phyloP scores from a whole-genome alignment of 805 yeast species.

The Saccharomycopsis sp. region DNA sequence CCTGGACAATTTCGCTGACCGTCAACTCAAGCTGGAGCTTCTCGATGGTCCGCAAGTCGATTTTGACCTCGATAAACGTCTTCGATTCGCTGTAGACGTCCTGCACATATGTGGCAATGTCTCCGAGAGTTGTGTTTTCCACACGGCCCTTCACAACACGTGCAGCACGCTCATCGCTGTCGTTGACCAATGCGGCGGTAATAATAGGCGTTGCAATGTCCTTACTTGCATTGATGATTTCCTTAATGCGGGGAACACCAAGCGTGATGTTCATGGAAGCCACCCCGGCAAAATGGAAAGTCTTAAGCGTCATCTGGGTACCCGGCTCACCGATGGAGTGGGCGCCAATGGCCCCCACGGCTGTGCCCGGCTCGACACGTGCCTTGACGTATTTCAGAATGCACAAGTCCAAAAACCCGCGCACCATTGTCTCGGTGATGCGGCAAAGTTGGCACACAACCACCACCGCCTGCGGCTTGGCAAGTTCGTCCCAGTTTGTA shows the following conservation, averaged over 20 bases:
- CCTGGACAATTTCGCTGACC: constrained; percentile 77
- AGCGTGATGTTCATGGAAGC: constrained; percentile 98
- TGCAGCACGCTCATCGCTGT: constrained; percentile 94
- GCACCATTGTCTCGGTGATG: constrained; percentile 54
- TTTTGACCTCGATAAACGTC: constrained; percentile 72
- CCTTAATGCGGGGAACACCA: constrained; percentile 99
- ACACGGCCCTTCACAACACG: constrained; percentile 97
- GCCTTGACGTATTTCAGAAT: constrained; percentile 79
- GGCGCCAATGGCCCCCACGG: constrained; percentile 99
- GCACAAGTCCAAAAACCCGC: constrained; percentile 66
- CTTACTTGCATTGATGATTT: constrained; percentile 95
- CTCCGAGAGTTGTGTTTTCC: constrained; percentile 83
- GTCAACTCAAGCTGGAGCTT: constrained; percentile 83
- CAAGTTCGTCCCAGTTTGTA: constrained; percentile 32
- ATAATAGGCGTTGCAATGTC: constrained; percentile 94
- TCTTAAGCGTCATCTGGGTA: constrained; percentile 94
- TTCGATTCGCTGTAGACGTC: constrained; percentile 82
- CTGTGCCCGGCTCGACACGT: constrained; percentile 97
- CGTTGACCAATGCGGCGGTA: constrained; percentile 87
- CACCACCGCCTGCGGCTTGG: constrained; percentile 21
- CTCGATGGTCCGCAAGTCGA: constrained; percentile 81
- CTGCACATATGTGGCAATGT: constrained; percentile 83
- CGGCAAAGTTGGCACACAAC: constrained; percentile 61
- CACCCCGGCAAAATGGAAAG: constrained; percentile 99
- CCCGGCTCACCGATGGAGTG: constrained; percentile 99